Percentiles rank a stretch among this genome's conserved stretches.
These are phyloP conservation scores for Xylaria sp. DNA, from an alignment of 495 filamentous ascomycete genomes.

Conservation along the genomic window DNA sequence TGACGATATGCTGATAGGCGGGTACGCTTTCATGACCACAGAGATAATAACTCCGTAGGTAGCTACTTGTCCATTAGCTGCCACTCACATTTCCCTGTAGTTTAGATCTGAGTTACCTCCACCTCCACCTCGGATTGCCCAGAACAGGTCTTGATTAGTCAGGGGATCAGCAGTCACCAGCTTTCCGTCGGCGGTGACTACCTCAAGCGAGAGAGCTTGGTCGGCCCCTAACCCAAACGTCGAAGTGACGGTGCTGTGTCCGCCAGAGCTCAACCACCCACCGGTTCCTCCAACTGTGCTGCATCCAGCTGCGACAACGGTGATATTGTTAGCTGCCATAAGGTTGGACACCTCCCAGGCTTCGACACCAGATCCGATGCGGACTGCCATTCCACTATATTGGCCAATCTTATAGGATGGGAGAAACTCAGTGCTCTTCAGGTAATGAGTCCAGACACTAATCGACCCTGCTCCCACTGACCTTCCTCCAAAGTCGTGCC, in stretches of 20 bases:
- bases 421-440: constrained; percentile 54
- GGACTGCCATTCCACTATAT: constrained; percentile 56
- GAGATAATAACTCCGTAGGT: constrained; percentile 59
- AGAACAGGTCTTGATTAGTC: constrained; percentile 63
- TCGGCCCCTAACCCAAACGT: constrained; percentile 66
- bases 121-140: constrained; percentile 65
- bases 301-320: constrained; percentile 60
- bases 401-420: constrained; percentile 46
- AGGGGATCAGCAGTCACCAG: constrained; percentile 53
- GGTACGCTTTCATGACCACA: constrained; percentile 48
- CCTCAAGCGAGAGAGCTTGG: constrained; percentile 63
- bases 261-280: constrained; percentile 62
- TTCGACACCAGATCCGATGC: constrained; percentile 66
- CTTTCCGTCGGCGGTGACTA: constrained; percentile 56
- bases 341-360: constrained; percentile 56
- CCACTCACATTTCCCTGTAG: constrained; percentile 60
- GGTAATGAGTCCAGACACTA: constrained; percentile 58
- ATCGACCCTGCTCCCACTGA: constrained; percentile 52
- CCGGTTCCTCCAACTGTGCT: constrained; percentile 51
- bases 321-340: constrained; percentile 48
- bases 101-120: constrained; percentile 59
- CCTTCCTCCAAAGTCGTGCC: constrained; percentile 47
- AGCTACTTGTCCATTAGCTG: constrained; percentile 4
- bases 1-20: constrained; percentile 34
- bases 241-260: constrained; percentile 61